Conservation (phyloP, 1,139 yeast genomes). For the Geotrichum phurueaensis region DNA sequence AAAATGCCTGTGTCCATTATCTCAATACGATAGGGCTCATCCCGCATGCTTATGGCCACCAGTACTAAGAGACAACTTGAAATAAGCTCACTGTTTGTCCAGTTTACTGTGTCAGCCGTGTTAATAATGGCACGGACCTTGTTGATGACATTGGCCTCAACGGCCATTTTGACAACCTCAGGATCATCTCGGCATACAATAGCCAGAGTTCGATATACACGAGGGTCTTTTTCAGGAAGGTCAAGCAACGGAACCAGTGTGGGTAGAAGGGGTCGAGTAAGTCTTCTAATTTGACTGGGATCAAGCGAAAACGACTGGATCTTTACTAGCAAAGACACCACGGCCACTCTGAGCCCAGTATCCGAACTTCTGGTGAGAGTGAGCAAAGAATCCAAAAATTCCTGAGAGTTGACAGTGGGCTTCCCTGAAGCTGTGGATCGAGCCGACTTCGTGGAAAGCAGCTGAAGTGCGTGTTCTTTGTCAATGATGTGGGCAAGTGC, state of each 20-base stretch:
- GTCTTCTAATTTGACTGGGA: slow-evolving; percentile 22
- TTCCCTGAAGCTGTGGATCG: slow-evolving; percentile 16
- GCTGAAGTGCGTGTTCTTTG: slow-evolving; percentile 18
- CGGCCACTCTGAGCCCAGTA: slow-evolving; percentile 30
- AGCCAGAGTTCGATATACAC: slow-evolving; percentile 30
- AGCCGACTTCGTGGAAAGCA: slow-evolving; percentile 14
- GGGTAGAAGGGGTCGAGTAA: slow-evolving; percentile 32
- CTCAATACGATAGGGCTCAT: slow-evolving; percentile 31
- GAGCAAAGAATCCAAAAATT: slow-evolving; percentile 25
- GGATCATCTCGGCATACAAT: slow-evolving; percentile 31
- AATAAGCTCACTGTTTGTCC: slow-evolving; percentile 25
- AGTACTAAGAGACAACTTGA: slow-evolving; percentile 31
- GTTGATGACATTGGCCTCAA: slow-evolving; percentile 34
- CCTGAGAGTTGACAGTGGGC: slow-evolving; percentile 17
- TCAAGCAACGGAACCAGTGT: slow-evolving; percentile 33
- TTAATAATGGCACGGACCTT: slow-evolving; percentile 26
- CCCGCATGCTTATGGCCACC: slow-evolving; percentile 35
- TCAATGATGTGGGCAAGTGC: slow-evolving; percentile 30
- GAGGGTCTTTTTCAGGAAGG: slow-evolving; percentile 25
- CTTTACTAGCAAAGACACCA: slow-evolving; percentile 32
- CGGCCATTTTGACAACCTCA: slow-evolving; percentile 33
- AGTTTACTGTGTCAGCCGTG: slow-evolving; percentile 20
- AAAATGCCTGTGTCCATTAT: slow-evolving; percentile 34
- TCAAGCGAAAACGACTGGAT: slow-evolving; percentile 25
- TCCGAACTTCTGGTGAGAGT: slow-evolving; percentile 27